Evolutionary conservation across 2,329 filamentous ascomycete species (phyloP), one percentile per base, ranked within the genome.

Genomic region (Aspergillus uvarum): DNA sequence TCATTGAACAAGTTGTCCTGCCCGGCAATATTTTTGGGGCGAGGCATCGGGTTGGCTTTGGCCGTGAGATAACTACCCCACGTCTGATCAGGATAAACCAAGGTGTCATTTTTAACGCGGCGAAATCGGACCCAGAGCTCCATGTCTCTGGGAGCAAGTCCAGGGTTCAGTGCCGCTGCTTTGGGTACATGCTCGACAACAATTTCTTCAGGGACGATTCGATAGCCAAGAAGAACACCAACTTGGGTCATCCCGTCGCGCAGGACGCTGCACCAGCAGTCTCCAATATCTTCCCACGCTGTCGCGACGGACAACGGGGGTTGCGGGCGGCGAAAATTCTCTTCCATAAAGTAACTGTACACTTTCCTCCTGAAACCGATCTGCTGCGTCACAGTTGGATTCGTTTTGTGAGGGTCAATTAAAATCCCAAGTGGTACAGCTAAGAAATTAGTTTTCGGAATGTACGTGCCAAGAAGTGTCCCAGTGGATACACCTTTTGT

Each of bases 241-340:
- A 82, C 68, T 62, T 82, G 79, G 7, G 77, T 68, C 16, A 77
- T 76, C 14, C 72, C 73, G 52, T 81, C 64, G 0, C 80, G 82
- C 54, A 74, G 71, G 10, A 79, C 75, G 4, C 89, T 87, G 74
- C 94, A 98, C 90, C 92, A 98, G 75, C 92, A 96, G 63, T 98
- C 90, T 21, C 90, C 91, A 35, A 89, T 83, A 52, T 96, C 90
- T 10, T 87, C 80, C 92, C 93, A 96, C 3, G 80, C 77, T 1
- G 76, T 72, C 2, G 96, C 80, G 0, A 89, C 91, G 0, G 81
- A 74, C n/a, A 78, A 68, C 0, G 83, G 81, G 1, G 81, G 77
- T 21, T 68, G 63, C 14, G 73, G 68, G 66, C 67, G 50, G 54
- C 55, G 67, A 56, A 66, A 57, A 16, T 58, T 16, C 21, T 47